Evolutionary conservation across 148 eudicot genomes (phyloP).

Genomic region (Vaccinium myrtillus): DNA sequence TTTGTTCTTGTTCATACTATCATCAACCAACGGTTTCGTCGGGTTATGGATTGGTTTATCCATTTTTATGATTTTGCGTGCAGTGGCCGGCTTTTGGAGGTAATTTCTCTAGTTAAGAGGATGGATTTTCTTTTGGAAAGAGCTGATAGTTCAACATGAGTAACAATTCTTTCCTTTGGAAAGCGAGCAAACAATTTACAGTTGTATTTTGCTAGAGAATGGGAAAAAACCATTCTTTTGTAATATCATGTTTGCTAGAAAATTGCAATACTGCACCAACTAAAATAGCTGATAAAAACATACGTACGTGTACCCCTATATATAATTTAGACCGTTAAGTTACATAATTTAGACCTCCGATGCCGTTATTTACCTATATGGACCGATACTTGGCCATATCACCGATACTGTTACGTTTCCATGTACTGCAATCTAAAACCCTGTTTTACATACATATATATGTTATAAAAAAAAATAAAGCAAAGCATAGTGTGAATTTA

Average conservation of each 20-base stretch:
- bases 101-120: neutral
- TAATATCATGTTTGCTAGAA: neutral
- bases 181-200: neutral
- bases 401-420: too few relatives aligned
- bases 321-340: too few relatives aligned
- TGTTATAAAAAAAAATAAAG: neutral
- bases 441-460: neutral
- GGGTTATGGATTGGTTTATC: conserved; percentile 49
- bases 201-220: neutral
- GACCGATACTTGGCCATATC: too few relatives aligned
- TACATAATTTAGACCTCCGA: too few relatives aligned
- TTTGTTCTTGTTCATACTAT: conserved; percentile 31
- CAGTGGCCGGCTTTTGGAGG: conserved; percentile 50
- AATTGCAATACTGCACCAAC: neutral
- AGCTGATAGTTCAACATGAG: neutral
- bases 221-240: neutral
- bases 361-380: too few relatives aligned
- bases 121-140: neutral
- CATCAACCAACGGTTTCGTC: conserved; percentile 35
- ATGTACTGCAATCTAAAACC: too few relatives aligned
- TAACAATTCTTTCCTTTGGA: neutral
- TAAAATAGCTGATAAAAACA: neutral
- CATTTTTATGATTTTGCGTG: conserved; percentile 42
- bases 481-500: neutral
- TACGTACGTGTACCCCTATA: neutral